Evolutionary conservation across 2,329 filamentous ascomycete genomes (phyloP).

Genomic region (Neonectria magnoliae): DNA sequence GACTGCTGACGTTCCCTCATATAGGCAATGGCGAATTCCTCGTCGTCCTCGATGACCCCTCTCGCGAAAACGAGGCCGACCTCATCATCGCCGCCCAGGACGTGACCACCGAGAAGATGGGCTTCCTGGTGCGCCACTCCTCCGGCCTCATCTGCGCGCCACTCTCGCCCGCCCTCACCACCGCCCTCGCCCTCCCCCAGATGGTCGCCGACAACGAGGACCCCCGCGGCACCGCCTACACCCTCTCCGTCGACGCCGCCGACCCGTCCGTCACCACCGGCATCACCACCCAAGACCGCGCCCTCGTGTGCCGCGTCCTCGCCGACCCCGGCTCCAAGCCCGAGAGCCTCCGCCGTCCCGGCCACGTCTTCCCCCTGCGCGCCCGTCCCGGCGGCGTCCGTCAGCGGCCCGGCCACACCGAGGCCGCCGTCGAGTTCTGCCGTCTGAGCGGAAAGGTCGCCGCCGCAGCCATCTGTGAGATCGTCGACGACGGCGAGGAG

Average conservation of each 20-base stretch:
- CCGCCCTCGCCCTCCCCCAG: constrained; percentile 80
- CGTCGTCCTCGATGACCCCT: constrained; percentile 90
- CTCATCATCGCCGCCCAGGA: constrained; percentile 91
- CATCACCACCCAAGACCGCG: constrained; percentile 88
- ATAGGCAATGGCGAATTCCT: constrained; percentile 88
- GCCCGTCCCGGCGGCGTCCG: constrained; percentile 83
- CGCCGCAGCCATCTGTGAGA: constrained; percentile 88
- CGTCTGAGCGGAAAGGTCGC: constrained; percentile 79
- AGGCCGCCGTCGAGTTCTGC: constrained; percentile 93
- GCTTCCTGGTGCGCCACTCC: constrained; percentile 92
- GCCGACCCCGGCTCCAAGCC: constrained; percentile 70
- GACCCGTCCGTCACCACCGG: constrained; percentile 82
- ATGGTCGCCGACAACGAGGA: constrained; percentile 85
- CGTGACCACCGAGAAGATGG: constrained; percentile 89
- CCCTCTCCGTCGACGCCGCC: constrained; percentile 84
- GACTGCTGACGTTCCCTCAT: not conserved
- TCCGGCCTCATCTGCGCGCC: constrained; percentile 94
- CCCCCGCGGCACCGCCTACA: constrained; percentile 92
- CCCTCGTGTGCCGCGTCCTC: constrained; percentile 81
- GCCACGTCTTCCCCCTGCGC: constrained; percentile 88
- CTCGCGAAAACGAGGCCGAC: constrained; percentile 97
- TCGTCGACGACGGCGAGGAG: constrained; percentile 86
- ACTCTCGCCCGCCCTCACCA: constrained; percentile 74
- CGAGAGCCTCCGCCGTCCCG: constrained; percentile 79
- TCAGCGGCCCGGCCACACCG: constrained; percentile 85